A percentile compares a stretch with the other conserved stretches of the same genome.
Evolutionary conservation across 164 flowering plant genomes (phyloP).

Genomic region (Houttuynia cordata): DNA sequence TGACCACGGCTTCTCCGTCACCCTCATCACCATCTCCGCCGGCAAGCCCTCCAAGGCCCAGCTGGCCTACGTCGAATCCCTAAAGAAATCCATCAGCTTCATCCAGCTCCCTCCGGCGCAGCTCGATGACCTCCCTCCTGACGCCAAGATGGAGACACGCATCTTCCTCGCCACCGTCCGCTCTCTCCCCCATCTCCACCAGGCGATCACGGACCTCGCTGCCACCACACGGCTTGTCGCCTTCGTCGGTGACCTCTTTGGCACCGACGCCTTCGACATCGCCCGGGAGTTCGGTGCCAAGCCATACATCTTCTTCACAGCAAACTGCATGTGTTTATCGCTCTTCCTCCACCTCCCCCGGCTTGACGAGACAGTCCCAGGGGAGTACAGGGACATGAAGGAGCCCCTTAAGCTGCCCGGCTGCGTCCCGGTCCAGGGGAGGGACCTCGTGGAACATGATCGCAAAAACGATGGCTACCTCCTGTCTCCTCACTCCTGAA

Average conservation of each 20-base stretch:
- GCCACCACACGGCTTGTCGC: too few species aligned
- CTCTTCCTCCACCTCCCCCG: slow-evolving; percentile 16
- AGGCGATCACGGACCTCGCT: too few species aligned
- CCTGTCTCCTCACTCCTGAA: too few species aligned
- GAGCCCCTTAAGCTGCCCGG: slow-evolving; percentile 27
- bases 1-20: slow-evolving; percentile 15
- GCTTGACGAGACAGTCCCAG: slow-evolving; percentile 13
- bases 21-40: slow-evolving; percentile 20
- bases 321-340: slow-evolving; percentile 8
- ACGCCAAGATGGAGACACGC: too few species aligned
- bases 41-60: slow-evolving; percentile 14
- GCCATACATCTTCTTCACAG: too few species aligned
- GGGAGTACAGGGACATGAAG: slow-evolving; percentile 18
- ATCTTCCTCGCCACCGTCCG: too few species aligned
- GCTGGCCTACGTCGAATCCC: slow-evolving; percentile 8
- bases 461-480: slow-evolving; percentile 14
- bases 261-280: too few species aligned
- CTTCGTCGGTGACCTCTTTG: too few species aligned
- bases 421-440: slow-evolving; percentile 20
- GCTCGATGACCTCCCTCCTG: slow-evolving; percentile 13
- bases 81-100: slow-evolving; percentile 13
- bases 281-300: too few species aligned
- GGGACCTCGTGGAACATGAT: slow-evolving; percentile 21
- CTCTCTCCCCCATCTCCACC: too few species aligned
- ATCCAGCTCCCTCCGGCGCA: slow-evolving; percentile 20